Evolutionary conservation across 2,329 filamentous ascomycete genomes (phyloP).

Genomic region (Chaetothyriales sp.): DNA sequence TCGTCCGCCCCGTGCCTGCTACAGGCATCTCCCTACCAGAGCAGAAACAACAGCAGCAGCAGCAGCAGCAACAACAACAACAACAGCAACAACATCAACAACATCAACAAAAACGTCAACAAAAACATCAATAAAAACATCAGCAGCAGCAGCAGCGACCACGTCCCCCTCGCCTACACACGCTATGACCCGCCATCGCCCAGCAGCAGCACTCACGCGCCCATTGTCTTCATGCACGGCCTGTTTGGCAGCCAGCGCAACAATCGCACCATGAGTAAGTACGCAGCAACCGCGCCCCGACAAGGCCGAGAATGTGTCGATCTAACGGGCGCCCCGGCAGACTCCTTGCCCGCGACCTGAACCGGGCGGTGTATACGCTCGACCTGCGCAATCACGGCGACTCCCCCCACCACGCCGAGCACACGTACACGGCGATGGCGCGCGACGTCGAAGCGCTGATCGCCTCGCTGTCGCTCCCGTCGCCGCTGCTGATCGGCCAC

Average conservation of each 20-base stretch:
- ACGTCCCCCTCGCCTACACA: conserved; percentile 11
- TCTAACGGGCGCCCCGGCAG: conserved; percentile 32
- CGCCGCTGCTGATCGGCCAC: conserved; percentile 74
- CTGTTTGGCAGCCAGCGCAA: conserved; percentile 82
- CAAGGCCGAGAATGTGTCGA: not conserved
- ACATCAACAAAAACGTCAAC: not conserved
- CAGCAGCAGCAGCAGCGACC: not conserved
- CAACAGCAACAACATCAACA: not conserved
- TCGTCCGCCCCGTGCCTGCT: not conserved
- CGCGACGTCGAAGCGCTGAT: conserved; percentile 74
- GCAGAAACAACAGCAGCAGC: not conserved
- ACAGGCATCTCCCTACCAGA: not conserved
- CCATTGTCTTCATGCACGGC: conserved; percentile 82
- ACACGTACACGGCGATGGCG: conserved; percentile 74
- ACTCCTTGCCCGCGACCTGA: conserved; percentile 65
- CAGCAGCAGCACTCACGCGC: conserved; percentile 27
- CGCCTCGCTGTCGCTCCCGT: conserved; percentile 48
- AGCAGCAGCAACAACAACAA: not conserved
- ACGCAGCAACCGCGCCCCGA: conserved; percentile 25
- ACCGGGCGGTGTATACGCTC: conserved; percentile 67
- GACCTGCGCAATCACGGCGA: conserved; percentile 90
- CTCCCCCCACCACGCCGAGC: conserved; percentile 60
- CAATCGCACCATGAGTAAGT: conserved; percentile 91
- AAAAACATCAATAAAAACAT: not conserved
- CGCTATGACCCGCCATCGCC: conserved; percentile 13